Base-by-base conservation (phyloP, 2,329 filamentous ascomycete genomes). In the Helotiales sp. region DNA sequence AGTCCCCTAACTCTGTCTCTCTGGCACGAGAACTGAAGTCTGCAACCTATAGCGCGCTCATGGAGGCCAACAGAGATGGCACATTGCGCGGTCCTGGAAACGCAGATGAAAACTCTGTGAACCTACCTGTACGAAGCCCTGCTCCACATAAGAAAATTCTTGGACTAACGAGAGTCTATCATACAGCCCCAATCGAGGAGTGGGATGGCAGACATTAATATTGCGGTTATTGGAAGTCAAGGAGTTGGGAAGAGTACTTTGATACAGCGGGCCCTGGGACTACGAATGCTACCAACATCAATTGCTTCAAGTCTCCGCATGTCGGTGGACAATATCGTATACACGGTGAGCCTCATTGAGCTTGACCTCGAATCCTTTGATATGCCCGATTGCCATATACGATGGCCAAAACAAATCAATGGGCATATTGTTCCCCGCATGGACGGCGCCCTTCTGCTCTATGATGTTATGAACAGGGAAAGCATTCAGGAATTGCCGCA, bases 401-500 rank as follows among this genome's bases (percentile, higher is more conserved):
- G 84, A 70, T 88, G 85, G 85, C 85, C 85, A 12, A 85, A 84
- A 66, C 83, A 87, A 68, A 82, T 87, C 65, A 82, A 88, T 69
- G 89, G 90, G 59, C 80, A 86, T 62, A 83, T 87, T 60, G 80
- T 90, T 59, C 90, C 91, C 50, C 82, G 81, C 38, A 83, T 96
- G 68, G 90, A 98, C 69, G 93, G 90, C 19, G 91, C 90, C 46
- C 76, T 97, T 66, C 84, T 93, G 58, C 77, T 98, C 49, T 96
- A 96, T 79, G 91, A 97, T 80, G 89, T 96, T 44, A 90, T 86
- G 73, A 88, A 90, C 71, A 82, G 85, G 66, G 84, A 87, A 59
- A 93, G 87, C 71, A 84, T 96, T 66, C 81, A 82, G 58, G 84
- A 89, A 59, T 79, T 96, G 54, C 87, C 90, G 38, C 83, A 88